A percentile compares a stretch with the other conserved stretches of the same genome.
phyloP scores from a whole-genome alignment of 345 rosid genomes.

The Brassica cretica region DNA sequence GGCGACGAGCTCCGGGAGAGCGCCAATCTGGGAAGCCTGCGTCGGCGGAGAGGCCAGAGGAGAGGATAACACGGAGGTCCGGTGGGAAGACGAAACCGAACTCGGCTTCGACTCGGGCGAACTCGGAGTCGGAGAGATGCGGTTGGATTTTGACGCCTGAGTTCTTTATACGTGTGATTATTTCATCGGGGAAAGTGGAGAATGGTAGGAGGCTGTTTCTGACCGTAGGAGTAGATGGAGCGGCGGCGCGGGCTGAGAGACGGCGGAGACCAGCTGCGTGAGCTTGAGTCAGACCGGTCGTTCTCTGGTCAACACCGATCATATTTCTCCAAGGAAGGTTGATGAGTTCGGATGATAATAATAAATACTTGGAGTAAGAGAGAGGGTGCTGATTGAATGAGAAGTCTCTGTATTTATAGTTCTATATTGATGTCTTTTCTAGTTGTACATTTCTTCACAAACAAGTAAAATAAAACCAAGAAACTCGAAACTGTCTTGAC shows the following conservation, averaged over 20 bases:
- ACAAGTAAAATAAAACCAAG: background rate
- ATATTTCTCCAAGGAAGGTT: constrained; percentile 27
- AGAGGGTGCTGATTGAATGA: background rate
- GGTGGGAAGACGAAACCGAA: constrained; percentile 95
- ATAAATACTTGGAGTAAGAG: background rate
- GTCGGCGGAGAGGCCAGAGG: constrained; percentile 81
- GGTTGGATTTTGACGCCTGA: constrained; percentile 76
- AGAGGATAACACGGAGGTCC: constrained; percentile 81
- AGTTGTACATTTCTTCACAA: background rate
- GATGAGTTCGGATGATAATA: background rate
- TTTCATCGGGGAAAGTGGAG: constrained; percentile 69
- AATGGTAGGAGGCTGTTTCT: constrained; percentile 73
- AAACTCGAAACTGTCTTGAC: background rate
- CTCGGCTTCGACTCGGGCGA: constrained; percentile 86
- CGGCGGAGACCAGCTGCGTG: constrained; percentile 94
- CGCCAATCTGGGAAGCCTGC: constrained; percentile 98
- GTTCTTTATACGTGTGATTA: constrained; percentile 60
- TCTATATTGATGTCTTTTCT: background rate
- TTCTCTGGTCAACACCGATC: constrained; percentile 97
- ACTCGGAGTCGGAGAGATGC: constrained; percentile 78
- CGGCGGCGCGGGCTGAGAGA: constrained; percentile 87
- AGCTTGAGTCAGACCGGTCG: constrained; percentile 73
- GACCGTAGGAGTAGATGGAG: constrained; percentile 48
- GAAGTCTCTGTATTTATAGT: background rate
- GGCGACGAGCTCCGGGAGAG: constrained; percentile 71